Evolutionary conservation across 2,329 filamentous ascomycete genomes (phyloP).

Genomic region (Trichoderma semiorbis): DNA sequence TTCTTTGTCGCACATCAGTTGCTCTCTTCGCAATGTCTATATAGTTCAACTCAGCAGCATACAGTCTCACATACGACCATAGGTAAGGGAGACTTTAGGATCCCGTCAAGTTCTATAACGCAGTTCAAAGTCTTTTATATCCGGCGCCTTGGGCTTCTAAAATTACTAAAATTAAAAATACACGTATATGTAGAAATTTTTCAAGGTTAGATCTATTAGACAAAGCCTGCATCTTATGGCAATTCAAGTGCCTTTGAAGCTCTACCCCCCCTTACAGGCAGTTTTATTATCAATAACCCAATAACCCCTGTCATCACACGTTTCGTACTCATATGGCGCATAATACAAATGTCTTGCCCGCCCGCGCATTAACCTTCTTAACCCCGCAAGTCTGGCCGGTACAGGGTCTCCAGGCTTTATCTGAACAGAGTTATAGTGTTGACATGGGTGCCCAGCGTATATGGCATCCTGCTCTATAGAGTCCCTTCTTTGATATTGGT

Average conservation of each 20-base stretch:
- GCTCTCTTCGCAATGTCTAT: too few species aligned
- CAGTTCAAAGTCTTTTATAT: too few species aligned
- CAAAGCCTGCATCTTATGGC: background rate
- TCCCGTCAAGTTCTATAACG: too few species aligned
- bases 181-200: background rate
- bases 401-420: slow-evolving; percentile 3
- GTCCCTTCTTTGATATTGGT: background rate
- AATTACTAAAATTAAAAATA: background rate
- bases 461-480: background rate
- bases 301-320: background rate
- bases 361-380: background rate
- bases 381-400: background rate
- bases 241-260: background rate
- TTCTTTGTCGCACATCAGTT: too few species aligned
- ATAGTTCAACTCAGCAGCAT: too few species aligned
- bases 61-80: too few species aligned
- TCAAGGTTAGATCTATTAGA: background rate
- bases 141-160: too few species aligned
- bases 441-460: slow-evolving; percentile 1
- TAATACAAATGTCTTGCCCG: slow-evolving; percentile 9
- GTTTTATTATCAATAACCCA: background rate
- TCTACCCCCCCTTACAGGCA: background rate
- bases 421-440: background rate
- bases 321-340: slow-evolving; percentile 2
- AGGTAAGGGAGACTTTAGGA: too few species aligned